These are phyloP conservation scores for Hippophae rhamnoides DNA, from an alignment of 306 rosid species.

Conservation along the genomic window DNA sequence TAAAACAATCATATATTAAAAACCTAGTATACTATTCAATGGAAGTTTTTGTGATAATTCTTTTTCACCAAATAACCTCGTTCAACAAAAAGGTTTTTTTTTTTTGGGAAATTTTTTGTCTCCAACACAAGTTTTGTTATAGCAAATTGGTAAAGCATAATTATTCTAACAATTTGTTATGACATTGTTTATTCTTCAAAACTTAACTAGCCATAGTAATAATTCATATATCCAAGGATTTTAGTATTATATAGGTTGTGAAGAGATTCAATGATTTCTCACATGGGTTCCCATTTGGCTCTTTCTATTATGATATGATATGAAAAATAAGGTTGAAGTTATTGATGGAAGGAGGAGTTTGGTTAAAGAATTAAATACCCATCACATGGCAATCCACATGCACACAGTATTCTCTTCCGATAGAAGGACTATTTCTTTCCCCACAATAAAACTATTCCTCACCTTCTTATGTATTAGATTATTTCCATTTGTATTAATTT, in stretches of 20 bases:
- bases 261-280: conserved; percentile 43
- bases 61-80: no score
- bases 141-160: neutral
- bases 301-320: neutral
- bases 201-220: no score
- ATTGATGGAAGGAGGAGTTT: conserved; percentile 24
- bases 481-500: no score
- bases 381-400: conserved; percentile 87
- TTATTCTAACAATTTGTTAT: conserved; percentile 6
- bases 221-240: conserved; percentile 11
- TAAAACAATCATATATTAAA: no score
- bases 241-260: conserved; percentile 9
- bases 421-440: conserved; percentile 7
- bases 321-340: conserved; percentile 6
- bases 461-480: neutral
- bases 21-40: no score
- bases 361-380: conserved; percentile 35
- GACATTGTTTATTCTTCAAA: neutral
- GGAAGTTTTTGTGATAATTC: no score
- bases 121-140: no score
- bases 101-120: no score
- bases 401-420: conserved; percentile 20
- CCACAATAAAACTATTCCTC: conserved; percentile 27
- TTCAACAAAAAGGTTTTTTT: no score
- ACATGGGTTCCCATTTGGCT: conserved; percentile 53